Base-by-base conservation (phyloP, 768 basidiomycete species). In the Pleurotus salmoneostramineus region DNA sequence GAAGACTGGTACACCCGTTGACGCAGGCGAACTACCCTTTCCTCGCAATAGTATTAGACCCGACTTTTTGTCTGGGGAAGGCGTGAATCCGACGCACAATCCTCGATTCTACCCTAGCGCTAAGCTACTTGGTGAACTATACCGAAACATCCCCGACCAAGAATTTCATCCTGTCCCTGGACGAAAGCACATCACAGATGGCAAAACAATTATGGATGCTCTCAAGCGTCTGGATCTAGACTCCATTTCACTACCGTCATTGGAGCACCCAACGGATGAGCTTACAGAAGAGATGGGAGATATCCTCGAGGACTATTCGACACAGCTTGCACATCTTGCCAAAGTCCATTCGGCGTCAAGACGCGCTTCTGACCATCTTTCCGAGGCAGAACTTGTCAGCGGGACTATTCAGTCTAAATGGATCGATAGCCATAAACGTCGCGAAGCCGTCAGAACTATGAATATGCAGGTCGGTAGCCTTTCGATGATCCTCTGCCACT, bases 401-500 rank as follows among this genome's bases (percentile, higher is more conserved):
- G 77, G 77, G 15, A 78, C 77, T 17, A 79, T 78, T 27, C 73
- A 77, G 64, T 75, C 73, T 8, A 73, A 70, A 52, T 78, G 76
- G 70, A 60, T 67, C 4, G 77, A 78, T 63, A 77, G 74, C 60
- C 71, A 71, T 35, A 74, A 71, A 57, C 61, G 77, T 44, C 62
- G 71, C 45, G 77, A 77, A 47, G 72, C 73, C 1, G 71, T 75
- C 4, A 45, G 64, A 12, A 69, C 77, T 17, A 79, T 78, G 77
- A 78, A 78, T 58, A 33, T 79, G 21, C 76, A 78, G 74, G 77
- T 74, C 55, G 33, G 21, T 27, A 27, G 21, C 21, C 21, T 27
- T 27, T 62, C 48, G 60, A 6, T 10, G 31, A 17, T 15, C n/a
- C 33, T 35, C 15, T 14, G 5, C 6, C 6, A 17, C 11, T 10